A percentile compares a stretch with the other conserved stretches of the same genome.
phyloP scores from a whole-genome alignment of 139 green algal genomes.

The Edaphochlamys debaryana region DNA sequence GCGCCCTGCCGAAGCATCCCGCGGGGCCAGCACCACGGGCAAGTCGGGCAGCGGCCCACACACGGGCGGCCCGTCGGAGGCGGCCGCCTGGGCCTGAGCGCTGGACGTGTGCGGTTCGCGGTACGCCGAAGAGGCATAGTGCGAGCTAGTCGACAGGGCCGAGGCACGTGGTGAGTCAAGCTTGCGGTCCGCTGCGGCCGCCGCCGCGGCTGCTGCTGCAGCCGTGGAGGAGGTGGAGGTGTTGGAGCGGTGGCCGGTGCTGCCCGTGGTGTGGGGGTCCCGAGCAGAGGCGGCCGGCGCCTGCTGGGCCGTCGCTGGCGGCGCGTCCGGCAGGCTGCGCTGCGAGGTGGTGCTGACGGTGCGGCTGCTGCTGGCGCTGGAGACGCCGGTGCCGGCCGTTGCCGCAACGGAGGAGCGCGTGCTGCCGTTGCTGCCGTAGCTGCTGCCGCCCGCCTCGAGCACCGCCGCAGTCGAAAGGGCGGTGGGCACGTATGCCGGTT shows the following conservation, averaged over 20 bases:
- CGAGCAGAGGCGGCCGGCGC: too few relatives aligned
- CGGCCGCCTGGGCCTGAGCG: too few relatives aligned
- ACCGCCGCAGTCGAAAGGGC: neutral
- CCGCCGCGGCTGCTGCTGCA: neutral
- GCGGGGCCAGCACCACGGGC: neutral
- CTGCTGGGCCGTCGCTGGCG: neutral
- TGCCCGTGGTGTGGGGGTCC: neutral
- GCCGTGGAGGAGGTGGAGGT: too few relatives aligned
- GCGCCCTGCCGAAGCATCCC: constrained; percentile 3
- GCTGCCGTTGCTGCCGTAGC: neutral
- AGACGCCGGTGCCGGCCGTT: neutral
- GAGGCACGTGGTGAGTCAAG: too few relatives aligned
- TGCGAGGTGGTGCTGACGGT: constrained; percentile 13
- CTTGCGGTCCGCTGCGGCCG: too few relatives aligned
- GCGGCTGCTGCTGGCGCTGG: constrained; percentile 24
- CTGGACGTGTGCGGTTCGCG: too few relatives aligned
- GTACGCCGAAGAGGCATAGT: too few relatives aligned
- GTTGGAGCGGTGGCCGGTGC: neutral
- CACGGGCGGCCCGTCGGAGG: neutral
- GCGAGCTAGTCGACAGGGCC: too few relatives aligned
- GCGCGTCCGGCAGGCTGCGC: neutral
- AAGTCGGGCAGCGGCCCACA: constrained; percentile 24
- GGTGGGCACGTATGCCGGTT: neutral
- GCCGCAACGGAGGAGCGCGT: neutral
- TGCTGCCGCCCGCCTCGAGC: constrained; percentile 7